Evolutionary conservation across 2,329 filamentous ascomycete genomes (phyloP).

Genomic region (Penicillium rolfsii): DNA sequence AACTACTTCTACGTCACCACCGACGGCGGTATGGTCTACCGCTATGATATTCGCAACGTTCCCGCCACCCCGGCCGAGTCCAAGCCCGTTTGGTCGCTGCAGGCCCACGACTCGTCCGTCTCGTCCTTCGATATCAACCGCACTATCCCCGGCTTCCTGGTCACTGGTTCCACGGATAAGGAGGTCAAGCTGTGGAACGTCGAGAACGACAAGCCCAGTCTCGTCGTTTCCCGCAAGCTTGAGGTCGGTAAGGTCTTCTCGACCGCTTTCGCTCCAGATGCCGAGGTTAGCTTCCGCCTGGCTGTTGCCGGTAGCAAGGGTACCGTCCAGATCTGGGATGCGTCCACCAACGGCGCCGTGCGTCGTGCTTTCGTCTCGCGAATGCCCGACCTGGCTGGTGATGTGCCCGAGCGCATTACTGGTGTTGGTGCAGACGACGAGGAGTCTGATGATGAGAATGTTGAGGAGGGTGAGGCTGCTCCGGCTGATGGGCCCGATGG

Average conservation of each 20-base stretch:
- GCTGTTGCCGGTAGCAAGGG: constrained; percentile 95
- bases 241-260: constrained; percentile 96
- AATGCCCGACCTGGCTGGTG: constrained; percentile 63
- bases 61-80: constrained; percentile 72
- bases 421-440: constrained; percentile 70
- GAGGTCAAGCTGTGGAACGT: constrained; percentile 98
- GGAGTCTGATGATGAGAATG: constrained; percentile 67
- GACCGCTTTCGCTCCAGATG: constrained; percentile 84
- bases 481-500: constrained; percentile 55
- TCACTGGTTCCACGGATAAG: constrained; percentile 90
- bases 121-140: constrained; percentile 93
- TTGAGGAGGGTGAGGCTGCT: constrained; percentile 54
- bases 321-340: constrained; percentile 92
- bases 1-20: constrained; percentile 97
- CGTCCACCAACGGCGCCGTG: constrained; percentile 86
- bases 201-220: constrained; percentile 74
- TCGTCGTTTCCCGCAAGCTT: constrained; percentile 89
- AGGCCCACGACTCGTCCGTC: constrained; percentile 91
- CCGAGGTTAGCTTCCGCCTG: constrained; percentile 87
- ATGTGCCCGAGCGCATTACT: constrained; percentile 74
- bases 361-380: constrained; percentile 79
- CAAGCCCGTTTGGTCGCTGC: constrained; percentile 90
- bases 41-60: constrained; percentile 80
- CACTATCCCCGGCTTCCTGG: constrained; percentile 87
- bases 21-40: constrained; percentile 88